Conservation (phyloP, 345 rosid genomes). For the Lepidium africanum region DNA sequence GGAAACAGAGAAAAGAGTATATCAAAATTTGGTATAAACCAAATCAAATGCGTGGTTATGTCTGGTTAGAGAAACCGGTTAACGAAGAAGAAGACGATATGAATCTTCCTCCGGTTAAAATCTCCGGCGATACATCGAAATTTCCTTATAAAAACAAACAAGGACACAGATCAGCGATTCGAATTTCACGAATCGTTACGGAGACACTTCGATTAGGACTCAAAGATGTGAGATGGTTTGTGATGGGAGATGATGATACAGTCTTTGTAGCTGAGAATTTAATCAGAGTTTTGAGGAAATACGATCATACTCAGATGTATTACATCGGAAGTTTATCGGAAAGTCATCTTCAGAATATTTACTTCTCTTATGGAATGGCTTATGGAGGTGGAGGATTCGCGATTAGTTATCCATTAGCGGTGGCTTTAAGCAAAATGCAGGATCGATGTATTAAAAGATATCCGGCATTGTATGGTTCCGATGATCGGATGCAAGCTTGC, state of each 20-base stretch:
- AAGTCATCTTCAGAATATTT: slow-evolving; percentile 88
- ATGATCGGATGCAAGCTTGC: slow-evolving; percentile 98
- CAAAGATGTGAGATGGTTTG: slow-evolving; percentile 82
- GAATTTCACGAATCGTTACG: slow-evolving; percentile 85
- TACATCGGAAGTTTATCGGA: slow-evolving; percentile 97
- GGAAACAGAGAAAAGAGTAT: slow-evolving; percentile 80
- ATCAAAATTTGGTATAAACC: slow-evolving; percentile 84
- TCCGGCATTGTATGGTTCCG: slow-evolving; percentile 96
- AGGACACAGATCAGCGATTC: slow-evolving; percentile 93
- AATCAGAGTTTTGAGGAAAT: slow-evolving; percentile 60
- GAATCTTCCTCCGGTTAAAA: slow-evolving; percentile 50
- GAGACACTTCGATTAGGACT: slow-evolving; percentile 69
- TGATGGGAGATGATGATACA: slow-evolving; percentile 98
- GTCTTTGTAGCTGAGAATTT: slow-evolving; percentile 81
- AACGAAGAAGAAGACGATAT: slow-evolving; percentile 21
- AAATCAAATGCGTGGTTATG: slow-evolving; percentile 69
- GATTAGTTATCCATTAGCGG: slow-evolving; percentile 80
- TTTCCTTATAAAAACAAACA: slow-evolving; percentile 69
- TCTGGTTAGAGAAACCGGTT: slow-evolving; percentile 72
- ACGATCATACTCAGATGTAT: slow-evolving; percentile 78
- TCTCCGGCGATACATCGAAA: slow-evolving; percentile 69
- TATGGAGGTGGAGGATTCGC: slow-evolving; percentile 99
- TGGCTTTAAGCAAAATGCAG: slow-evolving; percentile 79
- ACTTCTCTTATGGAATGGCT: slow-evolving; percentile 96
- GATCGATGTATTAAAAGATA: slow-evolving; percentile 81